A percentile compares a stretch with the other conserved stretches of the same genome.
These are phyloP conservation scores for Exophiala alcalophila DNA, from an alignment of 2,329 filamentous ascomycete species.

Conservation along the genomic window DNA sequence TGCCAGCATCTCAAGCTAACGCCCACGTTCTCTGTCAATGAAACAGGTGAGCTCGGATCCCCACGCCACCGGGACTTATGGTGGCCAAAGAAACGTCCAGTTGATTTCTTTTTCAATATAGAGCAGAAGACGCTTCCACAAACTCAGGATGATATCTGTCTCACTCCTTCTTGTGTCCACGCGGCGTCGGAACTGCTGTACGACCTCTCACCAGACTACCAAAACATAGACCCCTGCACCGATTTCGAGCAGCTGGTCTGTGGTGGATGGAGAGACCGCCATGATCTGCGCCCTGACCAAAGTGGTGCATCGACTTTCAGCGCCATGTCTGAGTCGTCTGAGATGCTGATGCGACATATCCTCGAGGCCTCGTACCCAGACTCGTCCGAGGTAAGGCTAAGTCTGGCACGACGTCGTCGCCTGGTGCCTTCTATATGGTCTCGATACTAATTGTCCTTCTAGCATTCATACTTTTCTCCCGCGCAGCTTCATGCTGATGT, in stretches of 20 bases:
- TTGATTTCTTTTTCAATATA: no score
- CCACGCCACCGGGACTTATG: no score
- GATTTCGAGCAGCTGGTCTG: conserved; percentile 67
- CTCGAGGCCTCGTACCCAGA: conserved; percentile 56
- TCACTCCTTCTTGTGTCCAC: conserved; percentile 61
- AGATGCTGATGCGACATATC: conserved; percentile 60
- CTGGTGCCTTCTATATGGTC: no score
- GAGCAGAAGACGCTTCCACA: no score
- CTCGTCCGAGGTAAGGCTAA: conserved; percentile 20
- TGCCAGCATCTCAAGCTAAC: no score
- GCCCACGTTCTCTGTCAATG: no score
- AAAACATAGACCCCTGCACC: conserved; percentile 64
- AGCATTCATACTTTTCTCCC: conserved; percentile 28
- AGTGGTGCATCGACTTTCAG: conserved; percentile 59
- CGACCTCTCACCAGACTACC: conserved; percentile 61
- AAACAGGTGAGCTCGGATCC: no score
- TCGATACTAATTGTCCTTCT: conserved; percentile 3
- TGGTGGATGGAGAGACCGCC: conserved; percentile 61
- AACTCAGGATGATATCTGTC: conserved; percentile 43
- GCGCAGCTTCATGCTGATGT: conserved; percentile 5
- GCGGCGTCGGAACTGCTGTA: conserved; percentile 62
- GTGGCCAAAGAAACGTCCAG: no score
- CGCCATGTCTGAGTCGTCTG: conserved; percentile 60
- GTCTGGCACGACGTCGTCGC: conserved; percentile 37
- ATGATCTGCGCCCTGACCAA: conserved; percentile 65